Percentiles rank a stretch among this genome's conserved stretches.
Conservation (phyloP, 352 stramenopile genomes). For the Paralagenidium karlingii region DNA sequence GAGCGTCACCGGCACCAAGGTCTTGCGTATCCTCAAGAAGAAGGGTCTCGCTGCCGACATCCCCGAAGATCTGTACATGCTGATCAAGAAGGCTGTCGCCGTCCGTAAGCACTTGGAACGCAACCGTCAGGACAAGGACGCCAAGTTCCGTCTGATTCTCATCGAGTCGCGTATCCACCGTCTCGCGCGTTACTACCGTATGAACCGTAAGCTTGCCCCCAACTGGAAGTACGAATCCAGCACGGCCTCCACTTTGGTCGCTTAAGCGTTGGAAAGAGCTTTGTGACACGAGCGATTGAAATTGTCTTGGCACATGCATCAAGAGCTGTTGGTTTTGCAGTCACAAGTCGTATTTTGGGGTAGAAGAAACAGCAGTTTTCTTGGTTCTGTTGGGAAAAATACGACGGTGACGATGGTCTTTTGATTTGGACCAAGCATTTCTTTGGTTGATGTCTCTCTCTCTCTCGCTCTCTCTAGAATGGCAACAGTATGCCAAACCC, state of each 20-base stretch:
- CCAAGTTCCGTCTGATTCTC: slow-evolving; percentile 99
- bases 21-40: slow-evolving; percentile 99
- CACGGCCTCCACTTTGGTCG: slow-evolving; percentile 97
- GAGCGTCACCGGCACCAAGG: slow-evolving; percentile 97
- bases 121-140: slow-evolving; percentile 99
- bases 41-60: slow-evolving; percentile 98
- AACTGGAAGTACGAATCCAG: slow-evolving; percentile 99
- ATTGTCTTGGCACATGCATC: too few species aligned
- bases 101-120: slow-evolving; percentile 99
- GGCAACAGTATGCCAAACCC: too few species aligned
- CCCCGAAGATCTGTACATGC: slow-evolving; percentile 99
- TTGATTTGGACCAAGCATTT: too few species aligned
- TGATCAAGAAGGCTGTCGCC: slow-evolving; percentile 99
- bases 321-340: too few species aligned
- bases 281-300: too few species aligned
- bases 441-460: too few species aligned
- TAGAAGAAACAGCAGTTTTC: too few species aligned
- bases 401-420: too few species aligned
- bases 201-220: slow-evolving; percentile 96
- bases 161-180: slow-evolving; percentile 99
- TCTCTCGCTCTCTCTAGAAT: too few species aligned
- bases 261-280: slow-evolving; percentile 87
- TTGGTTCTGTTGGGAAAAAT: too few species aligned
- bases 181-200: slow-evolving; percentile 97
- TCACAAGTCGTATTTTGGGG: too few species aligned